Evolutionary conservation across 164 flowering plant genomes (phyloP), one percentile per base, ranked within the genome.

Genomic region (Chloranthus sessilifolius): DNA sequence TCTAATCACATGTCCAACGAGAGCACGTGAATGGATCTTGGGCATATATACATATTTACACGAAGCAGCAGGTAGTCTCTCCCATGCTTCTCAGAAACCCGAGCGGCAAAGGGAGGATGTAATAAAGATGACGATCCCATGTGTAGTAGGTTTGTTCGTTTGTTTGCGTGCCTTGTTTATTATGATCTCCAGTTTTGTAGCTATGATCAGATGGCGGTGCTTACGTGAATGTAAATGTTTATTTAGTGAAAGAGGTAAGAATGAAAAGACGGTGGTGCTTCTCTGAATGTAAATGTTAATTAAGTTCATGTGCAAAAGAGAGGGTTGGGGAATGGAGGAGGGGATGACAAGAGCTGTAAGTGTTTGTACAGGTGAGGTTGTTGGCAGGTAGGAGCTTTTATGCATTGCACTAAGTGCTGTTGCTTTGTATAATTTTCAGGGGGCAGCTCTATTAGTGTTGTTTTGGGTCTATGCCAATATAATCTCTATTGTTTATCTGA

Each of bases 1-100:
- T 81, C 95, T 61, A 82, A 78, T 63, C 65, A 83, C 59, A 65
- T 26, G 8, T 53, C 83, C 25, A 51, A 62, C 49, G 85, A 75
- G 49, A 62, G 61, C 58, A 39, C 58, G 34, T 71, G 62, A 62
- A 52, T 50, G 15, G 44, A 7, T 41, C 19, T 41, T 19, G 22
- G 44, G 8, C 2, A 29, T 33, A 12, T 29, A 33, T 17, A 53
- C 31, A 50, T 14, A 16, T 27, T 12, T 11, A 23, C 14, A 42
- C n/a, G n/a, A 52, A 24, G 6, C 16, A 22, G 5, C 8, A 8
- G 2, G 30, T 27, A 15, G 9, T 5, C 27, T 41, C 47, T 28
- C 19, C 36, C 11, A 22, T 27, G 45, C 50, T 53, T 52, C 52
- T 58, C 68, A 53, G 58, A 27, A 52, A 64, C 4, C 52, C 42